These are phyloP conservation scores for Porpolomopsis calyptriformis DNA, from an alignment of 768 basidiomycete genomes.

Conservation along the genomic window DNA sequence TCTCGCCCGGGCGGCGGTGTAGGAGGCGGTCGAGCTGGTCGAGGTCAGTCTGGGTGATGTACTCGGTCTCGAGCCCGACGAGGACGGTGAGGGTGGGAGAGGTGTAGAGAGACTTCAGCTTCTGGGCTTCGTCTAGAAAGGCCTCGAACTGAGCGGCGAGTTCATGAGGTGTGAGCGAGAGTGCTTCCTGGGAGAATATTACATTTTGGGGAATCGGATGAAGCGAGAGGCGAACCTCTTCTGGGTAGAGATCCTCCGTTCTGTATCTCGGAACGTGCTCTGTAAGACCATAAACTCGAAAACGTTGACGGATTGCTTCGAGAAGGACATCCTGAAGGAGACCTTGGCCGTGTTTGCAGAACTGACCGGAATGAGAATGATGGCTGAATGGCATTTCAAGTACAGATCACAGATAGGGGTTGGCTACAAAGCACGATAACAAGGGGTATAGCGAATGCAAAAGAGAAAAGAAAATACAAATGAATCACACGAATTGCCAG, in stretches of 20 bases:
- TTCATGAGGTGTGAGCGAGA: slow-evolving; percentile 4
- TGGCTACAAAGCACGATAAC: no score
- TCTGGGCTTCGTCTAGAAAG: slow-evolving; percentile 73
- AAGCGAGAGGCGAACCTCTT: slow-evolving; percentile 93
- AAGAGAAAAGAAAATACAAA: no score
- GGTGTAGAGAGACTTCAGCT: slow-evolving; percentile 54
- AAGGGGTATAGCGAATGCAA: no score
- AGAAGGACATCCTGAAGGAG: slow-evolving; percentile 69
- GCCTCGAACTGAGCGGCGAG: slow-evolving; percentile 56
- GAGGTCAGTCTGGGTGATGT: slow-evolving; percentile 62
- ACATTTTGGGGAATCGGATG: slow-evolving; percentile 6
- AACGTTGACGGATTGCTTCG: slow-evolving; percentile 70
- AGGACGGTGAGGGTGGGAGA: slow-evolving; percentile 63
- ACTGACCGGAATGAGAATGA: slow-evolving; percentile 78
- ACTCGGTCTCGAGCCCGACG: slow-evolving; percentile 90
- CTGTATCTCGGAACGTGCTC: slow-evolving; percentile 93
- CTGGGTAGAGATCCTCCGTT: slow-evolving; percentile 76
- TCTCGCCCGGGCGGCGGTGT: slow-evolving; percentile 30
- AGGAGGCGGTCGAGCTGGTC: slow-evolving; percentile 49
- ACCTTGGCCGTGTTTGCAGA: slow-evolving; percentile 82
- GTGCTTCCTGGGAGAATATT: slow-evolving; percentile 6
- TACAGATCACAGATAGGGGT: no score
- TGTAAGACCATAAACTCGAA: slow-evolving; percentile 74
- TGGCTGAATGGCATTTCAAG: slow-evolving; percentile 45
- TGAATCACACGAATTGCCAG: background rate